Evolutionary conservation across 2,329 filamentous ascomycete species (phyloP), one percentile per base, ranked within the genome.

Genomic region (Berkeleyomyces basicola): DNA sequence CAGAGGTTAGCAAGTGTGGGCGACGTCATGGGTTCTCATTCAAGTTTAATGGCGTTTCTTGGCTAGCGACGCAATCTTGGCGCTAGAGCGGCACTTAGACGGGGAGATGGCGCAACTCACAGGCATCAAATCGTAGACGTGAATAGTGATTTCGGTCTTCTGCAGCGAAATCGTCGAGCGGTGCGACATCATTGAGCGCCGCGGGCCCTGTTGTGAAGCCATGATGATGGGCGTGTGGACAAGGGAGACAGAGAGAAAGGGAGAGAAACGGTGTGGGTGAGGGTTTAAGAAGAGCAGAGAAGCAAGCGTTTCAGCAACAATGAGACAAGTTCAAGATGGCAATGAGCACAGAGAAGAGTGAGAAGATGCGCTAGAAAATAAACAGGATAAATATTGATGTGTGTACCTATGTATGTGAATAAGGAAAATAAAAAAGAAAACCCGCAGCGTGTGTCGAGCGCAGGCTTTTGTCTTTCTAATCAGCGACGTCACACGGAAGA

Each of bases 101-200:
- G 7, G 23, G 31, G 16, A 51, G 53, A 46, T 31, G 46, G 43
- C 37, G 36, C 23, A 59, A 67, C 77, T 67, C 78, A 87, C 85
- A 46, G 87, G 84, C 14, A 91, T 76, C 6, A 90, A 76, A 71
- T 90, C 87, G 70, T 91, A 91, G 69, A 90, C 83, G 70, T 90
- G 84, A 70, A 91, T 90, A 58, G 81, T 75, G 65, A 91, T 80
- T 70, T 90, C 84, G 1, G 85, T 89, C 70, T 86, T 86, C 67
- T 85, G 82, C 23, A 87, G 74, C 14, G 85, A 87, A 57, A 87
- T 71, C 1, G 85, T 88, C 63, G 82, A 84, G 66, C 85, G 76
- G 70, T 88, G 86, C 10, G 72, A 71, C 64, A 71, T 72, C 62
- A 70, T 68, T 55, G 72, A 70, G 61, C 73, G 74, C 63, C 73